A percentile compares a stretch with the other conserved stretches of the same genome.
phyloP scores from a whole-genome alignment of 164 flowering plant genomes.

The Vitis riparia region DNA sequence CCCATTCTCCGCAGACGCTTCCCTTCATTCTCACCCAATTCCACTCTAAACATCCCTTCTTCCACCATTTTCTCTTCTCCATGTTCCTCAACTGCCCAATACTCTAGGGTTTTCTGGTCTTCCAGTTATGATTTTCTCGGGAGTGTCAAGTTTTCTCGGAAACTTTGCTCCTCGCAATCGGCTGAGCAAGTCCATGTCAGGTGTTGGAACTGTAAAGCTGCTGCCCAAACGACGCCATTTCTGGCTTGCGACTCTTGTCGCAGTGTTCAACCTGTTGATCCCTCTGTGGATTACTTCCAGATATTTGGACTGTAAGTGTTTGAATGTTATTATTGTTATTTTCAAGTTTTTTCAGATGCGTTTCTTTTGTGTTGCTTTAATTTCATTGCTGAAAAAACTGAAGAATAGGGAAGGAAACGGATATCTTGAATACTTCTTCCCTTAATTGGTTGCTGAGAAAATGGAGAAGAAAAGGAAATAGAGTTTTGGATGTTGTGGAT shows the following conservation, averaged over 20 bases:
- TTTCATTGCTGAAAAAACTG: neutral
- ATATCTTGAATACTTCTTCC: neutral
- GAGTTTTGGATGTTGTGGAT: too few relatives aligned
- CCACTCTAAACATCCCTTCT: neutral
- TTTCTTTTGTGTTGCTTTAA: neutral
- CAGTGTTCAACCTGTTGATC: slow-evolving; percentile 75
- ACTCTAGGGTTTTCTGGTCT: neutral
- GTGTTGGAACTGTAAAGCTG: slow-evolving; percentile 67
- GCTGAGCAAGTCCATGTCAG: slow-evolving; percentile 7
- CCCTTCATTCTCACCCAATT: neutral
- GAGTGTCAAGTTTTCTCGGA: slow-evolving; percentile 7
- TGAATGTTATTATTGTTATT: neutral
- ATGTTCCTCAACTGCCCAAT: neutral
- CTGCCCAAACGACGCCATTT: slow-evolving; percentile 38
- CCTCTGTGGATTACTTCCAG: slow-evolving; percentile 73
- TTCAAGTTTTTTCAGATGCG: neutral
- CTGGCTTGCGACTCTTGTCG: slow-evolving; percentile 65
- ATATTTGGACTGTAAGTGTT: slow-evolving; percentile 76
- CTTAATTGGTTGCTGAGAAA: neutral
- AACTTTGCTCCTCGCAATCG: slow-evolving; percentile 27
- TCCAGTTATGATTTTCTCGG: neutral
- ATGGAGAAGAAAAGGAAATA: neutral
- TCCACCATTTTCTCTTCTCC: neutral
- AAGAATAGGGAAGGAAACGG: neutral
- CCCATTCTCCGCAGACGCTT: slow-evolving; percentile 5